Evolutionary conservation across 1,284 basidiomycete species (phyloP).

Genomic region (Cryptococcus sp.): DNA sequence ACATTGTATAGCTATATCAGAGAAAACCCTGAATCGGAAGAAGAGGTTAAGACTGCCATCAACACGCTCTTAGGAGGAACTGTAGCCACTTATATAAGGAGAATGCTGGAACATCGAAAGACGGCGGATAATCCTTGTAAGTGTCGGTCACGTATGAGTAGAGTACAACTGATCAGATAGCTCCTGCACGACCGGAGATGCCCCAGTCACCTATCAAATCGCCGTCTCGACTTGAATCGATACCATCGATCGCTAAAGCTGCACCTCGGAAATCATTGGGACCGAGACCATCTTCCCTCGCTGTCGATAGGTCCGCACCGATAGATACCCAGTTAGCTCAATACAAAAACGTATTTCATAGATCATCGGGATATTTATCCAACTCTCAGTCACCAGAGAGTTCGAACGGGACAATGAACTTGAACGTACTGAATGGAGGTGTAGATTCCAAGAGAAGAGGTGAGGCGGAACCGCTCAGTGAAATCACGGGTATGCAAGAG

Average conservation of each 20-base stretch:
- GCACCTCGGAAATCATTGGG: constrained; percentile 19
- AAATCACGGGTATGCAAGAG: constrained; percentile 5
- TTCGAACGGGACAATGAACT: background rate
- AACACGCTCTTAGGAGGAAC: constrained; percentile 27
- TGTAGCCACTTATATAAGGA: constrained; percentile 36
- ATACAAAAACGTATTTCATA: constrained; percentile 35
- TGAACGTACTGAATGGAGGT: background rate
- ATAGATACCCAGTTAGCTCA: constrained; percentile 39
- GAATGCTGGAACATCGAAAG: constrained; percentile 34
- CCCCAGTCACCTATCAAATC: constrained; percentile 14
- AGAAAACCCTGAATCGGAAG: constrained; percentile 79
- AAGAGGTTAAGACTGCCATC: constrained; percentile 64
- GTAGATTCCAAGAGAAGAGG: background rate
- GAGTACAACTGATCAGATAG: constrained; percentile 1
- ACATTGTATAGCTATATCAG: constrained; percentile 92
- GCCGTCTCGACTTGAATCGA: constrained; percentile 14
- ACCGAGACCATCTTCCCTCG: constrained; percentile 23
- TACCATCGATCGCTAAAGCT: constrained; percentile 6
- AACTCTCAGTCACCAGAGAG: background rate
- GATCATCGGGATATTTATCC: background rate
- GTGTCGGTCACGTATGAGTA: background rate
- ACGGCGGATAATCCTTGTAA: constrained; percentile 28
- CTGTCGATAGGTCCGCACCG: constrained; percentile 26
- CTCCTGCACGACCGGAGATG: constrained; percentile 13
- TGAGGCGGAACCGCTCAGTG: constrained; percentile 8